Base-by-base conservation (phyloP, 2,329 filamentous ascomycete genomes). In the Monilinia vaccinii-corymbosi region DNA sequence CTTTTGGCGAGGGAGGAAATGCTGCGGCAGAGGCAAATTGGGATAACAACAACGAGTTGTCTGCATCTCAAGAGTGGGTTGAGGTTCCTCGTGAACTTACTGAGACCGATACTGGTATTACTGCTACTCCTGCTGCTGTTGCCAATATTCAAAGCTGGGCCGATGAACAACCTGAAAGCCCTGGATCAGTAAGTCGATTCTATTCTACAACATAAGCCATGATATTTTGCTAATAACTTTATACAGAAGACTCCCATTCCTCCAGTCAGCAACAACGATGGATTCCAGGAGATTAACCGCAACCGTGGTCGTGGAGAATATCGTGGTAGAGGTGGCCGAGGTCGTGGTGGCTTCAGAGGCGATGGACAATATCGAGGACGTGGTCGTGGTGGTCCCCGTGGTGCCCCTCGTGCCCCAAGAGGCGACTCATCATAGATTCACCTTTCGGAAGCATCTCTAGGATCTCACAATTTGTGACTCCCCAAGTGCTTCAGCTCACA, bases 121-220 rank as follows among this genome's bases (percentile, higher is more conserved):
- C 79, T 50, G 82, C 83, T 31, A 84, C 82, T 8, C 76, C 83
- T 28, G 73, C 76, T 44, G 71, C 75, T 58, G 79, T 80, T 68
- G 78, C 79, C 34, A 80, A 81, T 68, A 79, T 78, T 45, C 84
- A 87, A 70, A 91, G 86, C 68, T 95, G 89, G 89, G 89, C 89
- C 31, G 91, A 96, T 69, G 89, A 94, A 62, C 82, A 88, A 67
- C 83, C 87, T 21, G 82, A 85, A 62, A 73, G 72, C 59, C 72
- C 72, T 45, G 60, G 52, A 34, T 75, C 78, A 70, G 78, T 81
- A 71, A 66, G 76, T 69, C 66, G 75, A 68, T 28, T 25, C 56
- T 42, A 14, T 36, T 48, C 4, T n/a, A n/a, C 13, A 32, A 38
- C 25, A 46, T 23, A 18, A 23, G n/a, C 25, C 50, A 55, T 7